Conservation (phyloP, 805 yeast genomes). For the Wickerhamomyces chaumierensis region DNA sequence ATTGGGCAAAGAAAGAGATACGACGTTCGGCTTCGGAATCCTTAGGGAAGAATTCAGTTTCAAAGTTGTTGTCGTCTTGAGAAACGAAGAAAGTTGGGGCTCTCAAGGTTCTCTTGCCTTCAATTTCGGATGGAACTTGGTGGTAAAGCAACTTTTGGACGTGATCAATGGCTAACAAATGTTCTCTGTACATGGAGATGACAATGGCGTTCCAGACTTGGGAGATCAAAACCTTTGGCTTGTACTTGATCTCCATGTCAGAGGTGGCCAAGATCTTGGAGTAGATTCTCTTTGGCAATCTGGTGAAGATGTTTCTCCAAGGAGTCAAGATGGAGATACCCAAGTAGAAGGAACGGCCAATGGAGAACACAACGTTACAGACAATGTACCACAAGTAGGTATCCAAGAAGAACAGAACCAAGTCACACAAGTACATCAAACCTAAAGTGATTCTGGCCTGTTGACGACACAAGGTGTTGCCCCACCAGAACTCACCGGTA, state of each 20-base stretch:
- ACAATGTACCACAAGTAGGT: slow-evolving; percentile 98
- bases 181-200: slow-evolving; percentile 99
- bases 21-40: slow-evolving; percentile 99
- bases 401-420: slow-evolving; percentile 95
- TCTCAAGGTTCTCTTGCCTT: slow-evolving; percentile 95
- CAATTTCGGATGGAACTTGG: slow-evolving; percentile 96
- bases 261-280: slow-evolving; percentile 96
- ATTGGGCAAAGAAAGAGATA: slow-evolving; percentile 98
- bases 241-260: slow-evolving; percentile 98
- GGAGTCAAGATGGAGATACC: slow-evolving; percentile 99
- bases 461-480: slow-evolving; percentile 59
- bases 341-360: slow-evolving; percentile 94
- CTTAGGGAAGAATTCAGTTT: slow-evolving; percentile 93
- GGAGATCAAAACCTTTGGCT: slow-evolving; percentile 94
- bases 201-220: slow-evolving; percentile 99
- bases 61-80: slow-evolving; percentile 88
- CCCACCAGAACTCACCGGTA: slow-evolving; percentile 90
- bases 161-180: slow-evolving; percentile 93
- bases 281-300: slow-evolving; percentile 98
- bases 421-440: slow-evolving; percentile 85
- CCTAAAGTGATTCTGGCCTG: slow-evolving; percentile 88
- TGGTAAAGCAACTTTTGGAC: slow-evolving; percentile 95
- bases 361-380: slow-evolving; percentile 88
- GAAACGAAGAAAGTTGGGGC: slow-evolving; percentile 98
- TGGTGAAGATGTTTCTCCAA: slow-evolving; percentile 97